Evolutionary conservation across 2,329 filamentous ascomycete genomes (phyloP), one percentile per base, ranked within the genome.

Genomic region (Pyricularia grisea): DNA sequence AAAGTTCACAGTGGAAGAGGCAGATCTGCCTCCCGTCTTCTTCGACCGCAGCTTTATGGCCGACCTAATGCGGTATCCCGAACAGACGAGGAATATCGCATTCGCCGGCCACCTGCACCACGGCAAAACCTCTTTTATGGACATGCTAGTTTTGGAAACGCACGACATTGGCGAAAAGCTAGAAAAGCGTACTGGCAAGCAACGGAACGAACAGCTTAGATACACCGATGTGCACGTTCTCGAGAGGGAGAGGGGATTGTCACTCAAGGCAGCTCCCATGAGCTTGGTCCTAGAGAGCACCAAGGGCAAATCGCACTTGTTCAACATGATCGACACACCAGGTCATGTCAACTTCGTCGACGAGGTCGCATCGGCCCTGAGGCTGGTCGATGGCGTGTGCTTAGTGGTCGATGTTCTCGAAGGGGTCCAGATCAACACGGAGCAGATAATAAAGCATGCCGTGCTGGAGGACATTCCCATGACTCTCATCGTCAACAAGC

Each of bases 271-370:
- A 5, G 90, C 93, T 23, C 94, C 95, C 7, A 98, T 99, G 94
- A 97, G 91, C 76, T 81, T 99, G 73, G 90, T 98, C 55, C 83
- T 99, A 69, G 93, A 92, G 75, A 92, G 88, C 73, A 94, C 93
- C 10, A 93, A 92, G 78, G 92, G 93, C 68, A 99, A 99, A 80
- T 98, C 94, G 50, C 94, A 98, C 80, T 85, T 99, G 3, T 82
- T 99, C 81, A 98, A 98, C 79, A 89, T 99, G 69, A 84, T 99
- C 70, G 95, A 99, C 80, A 99, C 95, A 0, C 95, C 95, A 0
- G 95, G 95, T 7, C 95, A 99, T 77, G 95, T 98, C 76, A 97
- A 99, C 79, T 99, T 99, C 78, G 94, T 96, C 61, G 95, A 99
- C 77, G 95, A 99, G 79, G 93, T 99, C 55, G 95, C 95, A 10